Conservation (phyloP, 768 basidiomycete species). For the Rhodocollybia butyracea region DNA sequence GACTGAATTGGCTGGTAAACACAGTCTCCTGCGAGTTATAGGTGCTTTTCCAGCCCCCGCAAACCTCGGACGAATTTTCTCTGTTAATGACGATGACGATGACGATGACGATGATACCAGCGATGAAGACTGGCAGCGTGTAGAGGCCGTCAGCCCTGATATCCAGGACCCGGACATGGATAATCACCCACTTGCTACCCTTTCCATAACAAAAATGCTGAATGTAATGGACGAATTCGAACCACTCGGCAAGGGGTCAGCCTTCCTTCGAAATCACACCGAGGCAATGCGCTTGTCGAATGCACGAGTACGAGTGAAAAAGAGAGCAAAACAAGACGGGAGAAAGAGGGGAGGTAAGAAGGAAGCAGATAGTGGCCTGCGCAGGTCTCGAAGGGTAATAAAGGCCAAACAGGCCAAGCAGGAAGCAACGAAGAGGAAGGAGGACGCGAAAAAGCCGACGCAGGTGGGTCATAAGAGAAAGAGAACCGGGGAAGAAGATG, state of each 20-base stretch:
- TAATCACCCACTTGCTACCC: not conserved
- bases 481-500: no score
- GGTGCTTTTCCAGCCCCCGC: not conserved
- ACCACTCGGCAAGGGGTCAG: not conserved
- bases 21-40: not conserved
- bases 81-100: not conserved
- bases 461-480: no score
- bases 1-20: not conserved
- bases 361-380: no score
- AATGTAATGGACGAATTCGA: not conserved
- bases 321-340: no score
- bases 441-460: no score
- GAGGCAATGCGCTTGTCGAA: no score
- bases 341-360: no score
- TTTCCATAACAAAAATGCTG: not conserved
- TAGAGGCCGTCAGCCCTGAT: not conserved
- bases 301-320: no score
- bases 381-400: no score
- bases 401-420: no score
- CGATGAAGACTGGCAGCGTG: not conserved
- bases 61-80: not conserved
- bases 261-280: no score
- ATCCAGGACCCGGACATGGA: not conserved
- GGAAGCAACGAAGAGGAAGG: no score
- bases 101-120: not conserved